These are phyloP conservation scores for Gentiana macrophylla DNA, from an alignment of 257 asterid genomes.

Conservation along the genomic window DNA sequence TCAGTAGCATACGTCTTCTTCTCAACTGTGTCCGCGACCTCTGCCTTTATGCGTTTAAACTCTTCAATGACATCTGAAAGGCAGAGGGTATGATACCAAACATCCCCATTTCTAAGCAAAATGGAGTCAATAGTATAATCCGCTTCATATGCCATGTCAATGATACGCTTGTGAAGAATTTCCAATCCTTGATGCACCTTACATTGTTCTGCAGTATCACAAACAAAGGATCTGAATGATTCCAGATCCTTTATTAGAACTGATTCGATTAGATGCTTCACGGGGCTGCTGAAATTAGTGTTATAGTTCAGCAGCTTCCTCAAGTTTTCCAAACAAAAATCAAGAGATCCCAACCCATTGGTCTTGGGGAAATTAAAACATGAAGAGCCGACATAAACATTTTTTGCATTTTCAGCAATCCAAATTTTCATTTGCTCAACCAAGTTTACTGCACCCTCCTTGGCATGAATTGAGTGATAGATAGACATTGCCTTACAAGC, in stretches of 20 bases:
- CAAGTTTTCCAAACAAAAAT: neutral
- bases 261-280: neutral
- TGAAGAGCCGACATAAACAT: neutral
- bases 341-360: neutral
- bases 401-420: neutral
- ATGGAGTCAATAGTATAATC: constrained; percentile 2
- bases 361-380: constrained; percentile 5
- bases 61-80: neutral
- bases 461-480: too few species aligned
- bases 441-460: neutral
- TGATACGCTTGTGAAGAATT: neutral
- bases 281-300: too few species aligned
- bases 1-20: neutral
- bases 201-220: neutral
- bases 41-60: neutral
- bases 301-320: neutral
- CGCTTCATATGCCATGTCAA: neutral
- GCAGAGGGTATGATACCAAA: neutral
- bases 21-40: neutral
- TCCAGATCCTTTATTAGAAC: neutral
- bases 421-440: neutral
- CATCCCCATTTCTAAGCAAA: neutral
- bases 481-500: neutral
- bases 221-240: neutral
- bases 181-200: neutral